Evolutionary conservation across 1,284 basidiomycete species (phyloP).

Genomic region (Ceratobasidium sp.): DNA sequence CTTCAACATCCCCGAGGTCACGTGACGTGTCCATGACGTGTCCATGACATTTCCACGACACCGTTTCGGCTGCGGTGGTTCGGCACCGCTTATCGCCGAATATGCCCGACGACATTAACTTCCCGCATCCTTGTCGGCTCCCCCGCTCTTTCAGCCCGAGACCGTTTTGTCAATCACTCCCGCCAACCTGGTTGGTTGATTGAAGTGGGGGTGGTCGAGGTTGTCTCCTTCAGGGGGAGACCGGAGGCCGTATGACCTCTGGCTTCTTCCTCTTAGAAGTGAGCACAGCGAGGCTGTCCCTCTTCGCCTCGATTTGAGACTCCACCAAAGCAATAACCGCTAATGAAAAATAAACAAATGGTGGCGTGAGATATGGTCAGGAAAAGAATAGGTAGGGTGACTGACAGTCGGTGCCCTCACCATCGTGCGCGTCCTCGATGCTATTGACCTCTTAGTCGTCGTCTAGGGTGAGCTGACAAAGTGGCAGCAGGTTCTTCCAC

Average conservation of each 20-base stretch:
- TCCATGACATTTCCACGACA: too few species aligned
- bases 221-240: slow-evolving; percentile 68
- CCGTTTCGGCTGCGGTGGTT: too few species aligned
- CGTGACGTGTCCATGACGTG: too few species aligned
- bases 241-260: slow-evolving; percentile 60
- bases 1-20: too few species aligned
- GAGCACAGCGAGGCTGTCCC: slow-evolving; percentile 68
- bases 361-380: not conserved
- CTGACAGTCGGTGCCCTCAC: slow-evolving; percentile 49
- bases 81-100: too few species aligned
- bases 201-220: slow-evolving; percentile 57
- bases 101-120: too few species aligned
- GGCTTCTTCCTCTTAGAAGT: slow-evolving; percentile 65
- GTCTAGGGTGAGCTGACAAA: slow-evolving; percentile 56
- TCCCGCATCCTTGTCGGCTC: too few species aligned
- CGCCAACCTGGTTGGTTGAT: too few species aligned
- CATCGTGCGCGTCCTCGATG: slow-evolving; percentile 57
- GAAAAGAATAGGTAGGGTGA: not conserved
- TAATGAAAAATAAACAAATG: slow-evolving; percentile 56
- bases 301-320: slow-evolving; percentile 76
- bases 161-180: too few species aligned
- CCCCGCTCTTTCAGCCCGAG: too few species aligned
- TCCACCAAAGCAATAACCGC: slow-evolving; percentile 77
- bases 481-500: slow-evolving; percentile 80
- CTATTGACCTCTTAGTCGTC: slow-evolving; percentile 64